These are phyloP conservation scores for Ochetophila trinervis DNA, from an alignment of 306 rosid species.

Conservation along the genomic window DNA sequence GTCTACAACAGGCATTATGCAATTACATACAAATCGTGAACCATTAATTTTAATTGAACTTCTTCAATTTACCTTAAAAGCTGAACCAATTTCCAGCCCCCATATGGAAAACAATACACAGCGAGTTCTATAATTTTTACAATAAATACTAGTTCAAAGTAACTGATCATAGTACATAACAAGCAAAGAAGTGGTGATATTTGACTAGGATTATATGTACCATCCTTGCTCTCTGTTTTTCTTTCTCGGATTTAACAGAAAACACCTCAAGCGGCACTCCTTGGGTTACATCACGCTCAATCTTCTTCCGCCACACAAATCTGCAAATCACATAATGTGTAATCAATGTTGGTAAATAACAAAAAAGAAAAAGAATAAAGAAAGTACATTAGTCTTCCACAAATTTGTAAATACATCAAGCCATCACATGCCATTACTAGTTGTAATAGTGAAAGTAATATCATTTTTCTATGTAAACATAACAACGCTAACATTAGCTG, in stretches of 20 bases:
- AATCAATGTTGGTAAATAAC: not conserved
- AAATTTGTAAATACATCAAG: not conserved
- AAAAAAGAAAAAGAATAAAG: too few species aligned
- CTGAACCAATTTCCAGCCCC: not conserved
- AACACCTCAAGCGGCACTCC: constrained; percentile 61
- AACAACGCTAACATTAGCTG: not conserved
- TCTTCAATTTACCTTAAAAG: not conserved
- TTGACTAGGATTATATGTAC: constrained; percentile 37
- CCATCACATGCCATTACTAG: not conserved
- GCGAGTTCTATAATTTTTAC: not conserved
- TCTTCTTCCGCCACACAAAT: constrained; percentile 98
- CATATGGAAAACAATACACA: not conserved
- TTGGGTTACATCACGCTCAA: constrained; percentile 79
- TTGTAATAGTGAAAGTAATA: not conserved
- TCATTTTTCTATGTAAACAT: not conserved
- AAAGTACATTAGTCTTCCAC: not conserved
- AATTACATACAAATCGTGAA: too few species aligned
- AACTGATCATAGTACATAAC: not conserved
- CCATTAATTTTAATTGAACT: not conserved
- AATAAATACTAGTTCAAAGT: not conserved
- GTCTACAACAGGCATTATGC: too few species aligned
- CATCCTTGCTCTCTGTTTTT: constrained; percentile 82
- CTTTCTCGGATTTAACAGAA: constrained; percentile 74
- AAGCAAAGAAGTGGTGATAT: not conserved
- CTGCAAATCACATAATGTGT: constrained; percentile 37